phyloP scores from a whole-genome alignment of 139 green algal species.

The Trebouxia sp. region DNA sequence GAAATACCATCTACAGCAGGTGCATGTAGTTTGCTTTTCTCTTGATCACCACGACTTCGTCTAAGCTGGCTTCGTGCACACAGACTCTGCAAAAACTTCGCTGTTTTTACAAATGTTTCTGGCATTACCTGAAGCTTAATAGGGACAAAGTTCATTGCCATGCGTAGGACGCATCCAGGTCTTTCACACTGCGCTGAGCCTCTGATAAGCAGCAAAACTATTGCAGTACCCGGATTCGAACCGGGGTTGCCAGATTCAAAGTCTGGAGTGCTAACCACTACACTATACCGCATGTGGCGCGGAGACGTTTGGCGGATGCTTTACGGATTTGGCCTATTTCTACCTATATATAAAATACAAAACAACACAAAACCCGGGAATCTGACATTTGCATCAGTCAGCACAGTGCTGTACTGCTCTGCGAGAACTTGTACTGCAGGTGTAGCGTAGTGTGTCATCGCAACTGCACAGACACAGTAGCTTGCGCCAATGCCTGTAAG shows the following conservation, averaged over 20 bases:
- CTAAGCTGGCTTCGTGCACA: too few species aligned
- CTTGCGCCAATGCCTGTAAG: background rate
- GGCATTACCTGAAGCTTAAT: too few species aligned
- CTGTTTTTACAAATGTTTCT: too few species aligned
- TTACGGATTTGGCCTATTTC: too few species aligned
- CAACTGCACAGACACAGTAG: background rate
- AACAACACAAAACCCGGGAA: background rate
- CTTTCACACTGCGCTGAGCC: too few species aligned
- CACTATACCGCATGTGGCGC: conserved; percentile 1
- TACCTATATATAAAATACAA: background rate
- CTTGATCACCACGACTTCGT: too few species aligned
- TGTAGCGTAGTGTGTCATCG: background rate
- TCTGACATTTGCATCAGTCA: background rate
- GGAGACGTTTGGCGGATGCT: too few species aligned
- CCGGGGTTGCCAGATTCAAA: conserved; percentile 27
- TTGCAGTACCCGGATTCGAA: conserved; percentile 29
- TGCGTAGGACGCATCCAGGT: background rate
- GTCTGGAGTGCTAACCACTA: conserved; percentile 29
- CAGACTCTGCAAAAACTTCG: too few species aligned
- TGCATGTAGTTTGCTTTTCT: too few species aligned
- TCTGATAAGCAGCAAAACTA: background rate
- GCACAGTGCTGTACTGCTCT: background rate
- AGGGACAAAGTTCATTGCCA: background rate
- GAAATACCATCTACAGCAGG: too few species aligned
- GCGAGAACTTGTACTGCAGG: background rate